Evolutionary conservation across 345 rosid genomes (phyloP).

Genomic region (Combretum micranthum): DNA sequence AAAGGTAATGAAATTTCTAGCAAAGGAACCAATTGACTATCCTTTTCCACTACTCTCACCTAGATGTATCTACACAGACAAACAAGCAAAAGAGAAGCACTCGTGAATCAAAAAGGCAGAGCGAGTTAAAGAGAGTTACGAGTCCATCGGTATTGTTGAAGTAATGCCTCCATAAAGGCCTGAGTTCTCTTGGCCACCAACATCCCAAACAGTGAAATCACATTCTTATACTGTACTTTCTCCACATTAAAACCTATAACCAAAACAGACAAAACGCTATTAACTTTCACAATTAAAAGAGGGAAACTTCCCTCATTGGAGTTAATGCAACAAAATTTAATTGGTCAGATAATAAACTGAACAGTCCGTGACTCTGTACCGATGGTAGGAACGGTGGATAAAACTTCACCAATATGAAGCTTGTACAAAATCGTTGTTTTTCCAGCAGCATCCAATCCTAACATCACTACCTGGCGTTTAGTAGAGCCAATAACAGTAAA

Average conservation of each 20-base stretch:
- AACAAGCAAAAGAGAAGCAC: neutral
- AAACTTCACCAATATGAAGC: slow-evolving; percentile 94
- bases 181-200: slow-evolving; percentile 94
- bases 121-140: slow-evolving; percentile 27
- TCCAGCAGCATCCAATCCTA: slow-evolving; percentile 96
- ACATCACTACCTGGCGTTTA: slow-evolving; percentile 81
- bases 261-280: neutral
- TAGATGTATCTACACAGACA: neutral
- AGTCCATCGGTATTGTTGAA: slow-evolving; percentile 97
- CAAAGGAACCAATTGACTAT: no score
- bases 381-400: slow-evolving; percentile 95
- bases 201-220: slow-evolving; percentile 97
- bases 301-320: no score
- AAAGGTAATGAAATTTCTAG: no score
- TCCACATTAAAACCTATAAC: slow-evolving; percentile 39
- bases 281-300: neutral
- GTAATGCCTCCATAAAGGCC: slow-evolving; percentile 99
- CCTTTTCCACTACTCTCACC: no score
- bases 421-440: slow-evolving; percentile 95
- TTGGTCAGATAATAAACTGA: no score
- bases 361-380: no score
- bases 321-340: no score
- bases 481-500: slow-evolving; percentile 5
- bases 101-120: neutral
- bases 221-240: slow-evolving; percentile 99